A percentile compares a stretch with the other conserved stretches of the same genome.
These are phyloP conservation scores for Monosporascus sp. DNA, from an alignment of 2,329 filamentous ascomycete genomes.

Conservation along the genomic window DNA sequence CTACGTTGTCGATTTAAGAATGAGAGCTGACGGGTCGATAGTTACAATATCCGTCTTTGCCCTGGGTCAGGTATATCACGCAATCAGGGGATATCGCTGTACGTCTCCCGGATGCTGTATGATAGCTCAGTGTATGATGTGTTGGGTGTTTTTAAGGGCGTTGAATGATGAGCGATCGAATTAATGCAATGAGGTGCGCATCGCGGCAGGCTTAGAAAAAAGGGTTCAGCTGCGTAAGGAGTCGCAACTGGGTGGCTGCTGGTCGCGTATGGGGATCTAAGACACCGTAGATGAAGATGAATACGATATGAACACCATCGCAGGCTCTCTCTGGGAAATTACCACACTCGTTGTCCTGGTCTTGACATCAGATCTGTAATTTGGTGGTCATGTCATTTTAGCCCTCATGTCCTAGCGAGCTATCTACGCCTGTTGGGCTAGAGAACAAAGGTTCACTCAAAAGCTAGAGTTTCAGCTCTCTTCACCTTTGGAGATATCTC, in stretches of 20 bases:
- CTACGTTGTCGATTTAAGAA: background rate
- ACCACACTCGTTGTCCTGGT: too few relatives aligned
- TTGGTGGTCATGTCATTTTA: too few relatives aligned
- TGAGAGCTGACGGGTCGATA: slow-evolving; percentile 29
- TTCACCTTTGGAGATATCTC: too few relatives aligned
- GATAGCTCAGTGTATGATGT: slow-evolving; percentile 5
- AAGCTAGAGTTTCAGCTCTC: too few relatives aligned
- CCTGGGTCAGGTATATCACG: slow-evolving; percentile 98
- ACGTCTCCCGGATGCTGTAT: slow-evolving; percentile 83
- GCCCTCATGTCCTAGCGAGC: too few relatives aligned
- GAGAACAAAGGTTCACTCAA: too few relatives aligned
- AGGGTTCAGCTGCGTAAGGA: slow-evolving; percentile 9
- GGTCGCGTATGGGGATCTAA: too few relatives aligned
- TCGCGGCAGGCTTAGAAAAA: slow-evolving; percentile 17
- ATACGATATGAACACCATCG: too few relatives aligned
- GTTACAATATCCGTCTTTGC: slow-evolving; percentile 96
- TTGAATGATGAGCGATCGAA: background rate
- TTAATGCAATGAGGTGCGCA: slow-evolving; percentile 7
- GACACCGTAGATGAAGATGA: too few relatives aligned
- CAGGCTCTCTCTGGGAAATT: too few relatives aligned
- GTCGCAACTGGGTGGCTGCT: background rate
- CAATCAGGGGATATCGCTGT: slow-evolving; percentile 97
- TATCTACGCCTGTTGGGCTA: too few relatives aligned
- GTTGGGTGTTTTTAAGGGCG: slow-evolving; percentile 3
- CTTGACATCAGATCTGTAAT: too few relatives aligned